Base-by-base conservation (phyloP, 345 rosid genomes). In the Populus davidiana region DNA sequence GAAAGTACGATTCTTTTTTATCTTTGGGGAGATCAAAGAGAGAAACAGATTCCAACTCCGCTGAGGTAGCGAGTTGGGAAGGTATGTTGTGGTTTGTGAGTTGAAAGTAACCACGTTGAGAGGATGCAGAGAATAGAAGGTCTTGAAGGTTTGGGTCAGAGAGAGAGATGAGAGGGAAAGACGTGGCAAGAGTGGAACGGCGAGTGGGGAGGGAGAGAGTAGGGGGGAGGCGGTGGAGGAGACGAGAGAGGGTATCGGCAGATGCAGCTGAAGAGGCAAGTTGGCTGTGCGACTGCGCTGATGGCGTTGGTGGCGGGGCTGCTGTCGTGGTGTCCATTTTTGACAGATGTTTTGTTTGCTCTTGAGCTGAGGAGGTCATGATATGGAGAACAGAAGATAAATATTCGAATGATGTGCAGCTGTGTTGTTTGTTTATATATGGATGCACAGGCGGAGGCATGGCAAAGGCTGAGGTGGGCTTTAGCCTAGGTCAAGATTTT, bases 261-360 rank as follows among this genome's bases (percentile, higher is more conserved):
- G 86, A 23, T 64, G 85, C 83, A 20, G 87, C 75, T 0, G 92
- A 75, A 43, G 89, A 67, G 21, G 79, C 43, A n/a, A 12, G 79
- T 59, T 81, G 84, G 78, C 77, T 21, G 77, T 82, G 81, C 12
- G 86, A 80, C 41, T 83, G 92, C 9, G 84, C 76, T 10, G 94
- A 89, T 2, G 95, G 94, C 2, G 98, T 92, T 35, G 98, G 98
- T 7, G 94, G 98, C 7, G 98, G 97, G 20, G 97, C 94, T 9
- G 89, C 75, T 67, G 90, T 92, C 86, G 90, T 83, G 73, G 81
- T 83, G 88, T 80, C 76, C 71, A 82, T 71, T 78, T 75, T 85
- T 12, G 84, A 82, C n/a, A 81, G 76, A 41, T 81, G 79, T 44
- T 80, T 88, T 35, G 69, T 86, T 73, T 86, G 90, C 68, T 87